Base-by-base conservation (phyloP, 768 basidiomycete genomes). In the Clavulina sp. region DNA sequence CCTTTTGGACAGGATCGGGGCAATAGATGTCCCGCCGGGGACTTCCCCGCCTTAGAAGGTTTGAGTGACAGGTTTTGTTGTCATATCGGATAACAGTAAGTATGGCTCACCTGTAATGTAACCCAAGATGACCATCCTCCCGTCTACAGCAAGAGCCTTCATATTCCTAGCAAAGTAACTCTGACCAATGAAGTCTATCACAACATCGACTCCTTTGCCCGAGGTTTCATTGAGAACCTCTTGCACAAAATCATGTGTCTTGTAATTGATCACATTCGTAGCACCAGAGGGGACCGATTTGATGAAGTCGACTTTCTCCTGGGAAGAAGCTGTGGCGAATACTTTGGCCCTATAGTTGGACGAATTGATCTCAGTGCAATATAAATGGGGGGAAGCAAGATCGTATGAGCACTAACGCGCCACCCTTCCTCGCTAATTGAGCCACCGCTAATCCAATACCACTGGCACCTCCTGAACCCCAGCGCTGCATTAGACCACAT, bases 401-500 rank as follows among this genome's bases (percentile, higher is more conserved):
- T 13, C 16, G 51, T 5, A 51, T 29, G 4, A 5, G 23, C 3
- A 72, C 82, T 68, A 60, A 86, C 83, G 84, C 84, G 53, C 76
- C 77, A 55, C 72, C 75, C 41, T 73, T 60, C 24, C 84, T 77
- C 19, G 89, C 86, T 19, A 95, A 66, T 64, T 96, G 92, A 47
- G 83, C 85, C 13, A 86, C 85, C 2, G 89, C 81, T 16, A 92
- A 63, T 1, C 89, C 89, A 3, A 95, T 88, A 28, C 91, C 88
- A 9, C 84, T 87, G 2, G 88, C 88, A 4, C 81, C 92, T n/a
- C n/a, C n/a, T n/a, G n/a, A n/a, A n/a, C n/a, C n/a, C n/a, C n/a
- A n/a, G n/a, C n/a, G n/a, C n/a, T n/a, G n/a, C n/a, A n/a, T n/a
- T n/a, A n/a, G n/a, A n/a, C n/a, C n/a, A n/a, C n/a, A n/a, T n/a